Percentiles rank a stretch among this genome's conserved stretches.
These are phyloP conservation scores for Pseudocercospora ulei DNA, from an alignment of 2,329 filamentous ascomycete species.

Conservation along the genomic window DNA sequence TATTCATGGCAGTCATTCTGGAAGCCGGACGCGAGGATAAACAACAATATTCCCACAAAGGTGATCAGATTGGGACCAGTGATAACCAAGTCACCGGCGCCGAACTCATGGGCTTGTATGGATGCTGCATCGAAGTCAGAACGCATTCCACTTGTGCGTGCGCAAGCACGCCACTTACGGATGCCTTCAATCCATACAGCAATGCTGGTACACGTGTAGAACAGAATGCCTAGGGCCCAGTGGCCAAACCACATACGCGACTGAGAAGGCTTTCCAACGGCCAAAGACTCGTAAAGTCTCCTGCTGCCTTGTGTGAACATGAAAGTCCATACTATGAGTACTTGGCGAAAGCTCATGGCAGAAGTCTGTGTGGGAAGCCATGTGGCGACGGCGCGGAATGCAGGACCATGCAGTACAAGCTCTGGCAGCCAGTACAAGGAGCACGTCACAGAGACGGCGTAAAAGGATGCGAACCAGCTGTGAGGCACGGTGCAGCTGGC, in stretches of 20 bases:
- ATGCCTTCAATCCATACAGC: conserved; percentile 78
- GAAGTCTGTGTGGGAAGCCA: conserved; percentile 27
- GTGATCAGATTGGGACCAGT: conserved; percentile 44
- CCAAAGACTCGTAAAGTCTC: conserved; percentile 64
- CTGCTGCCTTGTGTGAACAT: conserved; percentile 66
- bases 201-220: conserved; percentile 64
- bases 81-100: conserved; percentile 35
- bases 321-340: conserved; percentile 58
- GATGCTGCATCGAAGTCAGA: conserved; percentile 23
- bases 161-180: conserved; percentile 43
- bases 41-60: conserved; percentile 51
- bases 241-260: conserved; percentile 79
- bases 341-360: conserved; percentile 51
- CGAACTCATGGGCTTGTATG: conserved; percentile 33
- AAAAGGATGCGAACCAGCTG: conserved; percentile 83
- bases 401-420: conserved; percentile 46
- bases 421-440: conserved; percentile 61
- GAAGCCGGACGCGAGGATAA: conserved; percentile 58
- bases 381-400: conserved; percentile 44
- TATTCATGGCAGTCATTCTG: conserved; percentile 56
- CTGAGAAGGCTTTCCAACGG: conserved; percentile 55
- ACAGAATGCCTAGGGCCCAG: conserved; percentile 67
- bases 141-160: too few relatives aligned
- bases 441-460: conserved; percentile 58
- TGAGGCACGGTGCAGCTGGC: conserved; percentile 63